Evolutionary conservation across 306 rosid species (phyloP).

Genomic region (Rosa persica): DNA sequence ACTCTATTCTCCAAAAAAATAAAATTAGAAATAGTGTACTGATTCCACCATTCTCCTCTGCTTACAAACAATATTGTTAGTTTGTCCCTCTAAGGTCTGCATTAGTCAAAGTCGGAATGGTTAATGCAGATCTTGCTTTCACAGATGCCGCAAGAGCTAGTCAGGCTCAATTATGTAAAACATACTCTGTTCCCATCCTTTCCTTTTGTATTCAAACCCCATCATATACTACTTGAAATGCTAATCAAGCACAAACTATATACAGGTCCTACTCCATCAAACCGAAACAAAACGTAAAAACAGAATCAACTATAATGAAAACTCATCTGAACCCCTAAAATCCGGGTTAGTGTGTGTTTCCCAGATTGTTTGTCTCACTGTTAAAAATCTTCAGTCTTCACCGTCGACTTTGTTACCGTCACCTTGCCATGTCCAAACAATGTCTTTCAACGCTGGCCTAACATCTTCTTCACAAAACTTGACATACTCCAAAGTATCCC

Average conservation of each 20-base stretch:
- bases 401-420: constrained; percentile 20
- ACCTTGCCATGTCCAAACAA: constrained; percentile 90
- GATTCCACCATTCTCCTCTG: too few relatives aligned
- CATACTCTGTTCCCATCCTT: not conserved
- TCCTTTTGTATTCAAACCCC: not conserved
- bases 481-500: constrained; percentile 67
- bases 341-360: not conserved
- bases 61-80: not conserved
- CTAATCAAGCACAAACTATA: not conserved
- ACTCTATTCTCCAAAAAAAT: not conserved
- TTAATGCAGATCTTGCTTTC: not conserved
- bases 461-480: constrained; percentile 67
- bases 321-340: not conserved
- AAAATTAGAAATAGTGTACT: not conserved
- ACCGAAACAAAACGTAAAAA: not conserved
- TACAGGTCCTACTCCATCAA: not conserved
- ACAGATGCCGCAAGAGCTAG: not conserved
- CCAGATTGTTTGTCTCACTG: not conserved
- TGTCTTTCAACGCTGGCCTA: constrained; percentile 71
- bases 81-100: not conserved
- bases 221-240: not conserved
- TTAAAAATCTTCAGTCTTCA: constrained; percentile 14
- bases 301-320: not conserved
- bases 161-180: not conserved
- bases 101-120: not conserved